Conservation (phyloP, 768 basidiomycete species). For the Boletus edulis region DNA sequence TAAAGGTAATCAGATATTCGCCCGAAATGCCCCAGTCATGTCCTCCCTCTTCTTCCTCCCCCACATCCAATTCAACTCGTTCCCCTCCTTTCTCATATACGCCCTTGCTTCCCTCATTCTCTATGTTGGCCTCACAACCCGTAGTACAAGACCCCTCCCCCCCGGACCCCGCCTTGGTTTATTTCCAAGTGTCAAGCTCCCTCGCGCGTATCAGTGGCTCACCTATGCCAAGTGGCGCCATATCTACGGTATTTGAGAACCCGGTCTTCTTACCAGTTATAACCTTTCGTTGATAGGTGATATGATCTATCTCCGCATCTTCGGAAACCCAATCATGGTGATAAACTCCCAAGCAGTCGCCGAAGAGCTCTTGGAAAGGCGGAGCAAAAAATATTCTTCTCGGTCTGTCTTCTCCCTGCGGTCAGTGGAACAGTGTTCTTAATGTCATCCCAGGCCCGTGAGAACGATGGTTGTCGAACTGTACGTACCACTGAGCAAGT, state of each 20-base stretch:
- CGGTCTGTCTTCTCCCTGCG: constrained; percentile 10
- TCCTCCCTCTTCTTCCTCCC: not conserved
- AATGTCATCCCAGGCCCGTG: constrained; percentile 27
- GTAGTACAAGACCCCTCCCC: constrained; percentile 23
- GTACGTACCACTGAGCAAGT: constrained; percentile 26
- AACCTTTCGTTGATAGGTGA: constrained; percentile 35
- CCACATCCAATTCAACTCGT: not conserved
- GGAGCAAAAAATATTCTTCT: constrained; percentile 44
- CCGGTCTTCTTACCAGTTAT: not conserved
- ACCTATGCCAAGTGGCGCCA: constrained; percentile 45
- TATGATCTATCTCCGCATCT: constrained; percentile 41
- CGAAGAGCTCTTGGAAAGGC: constrained; percentile 45
- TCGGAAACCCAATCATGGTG: constrained; percentile 47
- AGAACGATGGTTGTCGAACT: constrained; percentile 44
- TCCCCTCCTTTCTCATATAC: constrained; percentile 3
- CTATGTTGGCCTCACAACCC: constrained; percentile 6
- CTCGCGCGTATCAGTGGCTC: constrained; percentile 41
- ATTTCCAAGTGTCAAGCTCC: constrained; percentile 34
- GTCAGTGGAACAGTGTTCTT: not conserved
- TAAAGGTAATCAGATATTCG: not conserved
- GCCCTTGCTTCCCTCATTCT: constrained; percentile 10
- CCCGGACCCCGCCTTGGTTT: constrained; percentile 43
- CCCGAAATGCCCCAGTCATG: not conserved
- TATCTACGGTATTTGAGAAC: constrained; percentile 35
- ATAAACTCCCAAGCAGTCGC: constrained; percentile 42